These are phyloP conservation scores for Blastobotrys mokoenaii DNA, from an alignment of 805 yeast genomes.

Conservation along the genomic window DNA sequence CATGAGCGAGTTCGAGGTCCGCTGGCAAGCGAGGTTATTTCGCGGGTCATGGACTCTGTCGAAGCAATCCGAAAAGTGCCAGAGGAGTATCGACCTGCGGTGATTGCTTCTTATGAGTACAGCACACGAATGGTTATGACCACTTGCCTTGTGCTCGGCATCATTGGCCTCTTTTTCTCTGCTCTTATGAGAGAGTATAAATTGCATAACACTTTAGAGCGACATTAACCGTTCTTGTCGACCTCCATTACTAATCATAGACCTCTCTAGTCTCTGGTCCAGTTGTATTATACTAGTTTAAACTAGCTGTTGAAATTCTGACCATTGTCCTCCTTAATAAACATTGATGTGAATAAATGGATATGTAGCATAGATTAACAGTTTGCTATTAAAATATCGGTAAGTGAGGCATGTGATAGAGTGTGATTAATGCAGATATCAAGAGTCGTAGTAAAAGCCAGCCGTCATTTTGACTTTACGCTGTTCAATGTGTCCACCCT, in stretches of 20 bases:
- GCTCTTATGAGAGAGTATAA: slow-evolving; percentile 48
- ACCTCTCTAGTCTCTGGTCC: too few species aligned
- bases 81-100: slow-evolving; percentile 32
- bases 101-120: slow-evolving; percentile 36
- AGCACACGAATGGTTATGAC: slow-evolving; percentile 45
- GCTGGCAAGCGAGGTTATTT: slow-evolving; percentile 23
- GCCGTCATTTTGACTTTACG: too few species aligned
- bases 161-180: slow-evolving; percentile 35
- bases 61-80: slow-evolving; percentile 45
- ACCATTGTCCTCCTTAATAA: too few species aligned
- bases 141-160: slow-evolving; percentile 36
- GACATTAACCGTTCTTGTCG: neutral
- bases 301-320: too few species aligned
- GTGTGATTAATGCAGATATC: too few species aligned
- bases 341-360: too few species aligned
- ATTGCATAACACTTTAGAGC: slow-evolving; percentile 35
- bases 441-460: too few species aligned
- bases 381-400: too few species aligned
- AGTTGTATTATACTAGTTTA: too few species aligned
- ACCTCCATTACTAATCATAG: neutral
- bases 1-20: slow-evolving; percentile 21
- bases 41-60: slow-evolving; percentile 42
- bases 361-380: too few species aligned
- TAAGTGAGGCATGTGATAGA: too few species aligned
- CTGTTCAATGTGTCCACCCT: too few species aligned